Conservation (phyloP, 208 protist species). For the Trypanosoma scelopori region DNA sequence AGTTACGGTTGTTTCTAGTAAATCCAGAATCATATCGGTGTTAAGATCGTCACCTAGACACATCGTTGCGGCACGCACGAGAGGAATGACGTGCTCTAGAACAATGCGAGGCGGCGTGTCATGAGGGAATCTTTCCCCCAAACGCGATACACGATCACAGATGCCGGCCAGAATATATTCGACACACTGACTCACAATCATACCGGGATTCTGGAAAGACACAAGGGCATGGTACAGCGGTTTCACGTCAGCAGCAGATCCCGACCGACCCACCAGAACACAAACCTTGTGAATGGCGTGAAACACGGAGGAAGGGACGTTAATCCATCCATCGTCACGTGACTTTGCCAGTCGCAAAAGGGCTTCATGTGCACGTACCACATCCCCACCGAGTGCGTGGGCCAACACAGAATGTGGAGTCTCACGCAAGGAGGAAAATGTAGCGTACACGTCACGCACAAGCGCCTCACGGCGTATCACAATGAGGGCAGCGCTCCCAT, state of each 20-base stretch:
- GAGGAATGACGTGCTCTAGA: conserved; percentile 55
- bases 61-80: conserved; percentile 41
- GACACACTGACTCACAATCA: conserved; percentile 65
- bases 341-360: conserved; percentile 47
- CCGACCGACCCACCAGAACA: conserved; percentile 45
- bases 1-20: conserved; percentile 63
- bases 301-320: conserved; percentile 37
- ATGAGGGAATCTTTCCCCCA: conserved; percentile 22
- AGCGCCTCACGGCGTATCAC: conserved; percentile 32
- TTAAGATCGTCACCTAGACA: conserved; percentile 88
- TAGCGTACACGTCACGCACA: conserved; percentile 46
- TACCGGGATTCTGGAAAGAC: conserved; percentile 70
- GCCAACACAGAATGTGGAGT: conserved; percentile 72
- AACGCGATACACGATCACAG: conserved; percentile 56
- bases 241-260: conserved; percentile 40
- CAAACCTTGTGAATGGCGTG: conserved; percentile 50
- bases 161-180: conserved; percentile 72
- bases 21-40: conserved; percentile 66
- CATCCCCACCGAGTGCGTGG: conserved; percentile 38
- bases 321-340: conserved; percentile 71
- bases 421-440: conserved; percentile 44
- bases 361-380: conserved; percentile 36
- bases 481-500: conserved; percentile 59
- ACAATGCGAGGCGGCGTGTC: conserved; percentile 41
- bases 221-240: conserved; percentile 64